Evolutionary conservation across 345 rosid species (phyloP).

Genomic region (Pugionium cornutum): DNA sequence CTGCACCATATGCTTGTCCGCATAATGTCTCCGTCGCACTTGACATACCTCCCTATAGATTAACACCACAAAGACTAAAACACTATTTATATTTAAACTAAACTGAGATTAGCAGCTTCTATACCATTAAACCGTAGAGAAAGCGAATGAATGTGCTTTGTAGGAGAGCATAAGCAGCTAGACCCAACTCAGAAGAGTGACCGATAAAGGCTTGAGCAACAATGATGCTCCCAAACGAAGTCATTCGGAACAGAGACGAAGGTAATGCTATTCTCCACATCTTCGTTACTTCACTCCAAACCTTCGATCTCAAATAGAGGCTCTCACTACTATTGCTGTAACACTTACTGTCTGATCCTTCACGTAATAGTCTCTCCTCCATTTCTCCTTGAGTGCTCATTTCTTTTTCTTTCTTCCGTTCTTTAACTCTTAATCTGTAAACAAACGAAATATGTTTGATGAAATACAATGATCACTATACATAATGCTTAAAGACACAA

Average conservation of each 20-base stretch:
- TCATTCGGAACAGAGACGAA: constrained; percentile 47
- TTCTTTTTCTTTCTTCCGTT: neutral
- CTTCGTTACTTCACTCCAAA: constrained; percentile 52
- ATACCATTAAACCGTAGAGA: constrained; percentile 55
- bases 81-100: neutral
- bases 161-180: constrained; percentile 62
- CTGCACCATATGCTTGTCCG: constrained; percentile 63
- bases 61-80: constrained; percentile 6
- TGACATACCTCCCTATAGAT: constrained; percentile 52
- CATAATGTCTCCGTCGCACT: constrained; percentile 61
- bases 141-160: constrained; percentile 57
- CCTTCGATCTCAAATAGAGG: constrained; percentile 36
- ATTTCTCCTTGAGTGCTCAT: constrained; percentile 40
- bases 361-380: constrained; percentile 38
- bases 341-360: constrained; percentile 18
- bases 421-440: constrained; percentile 3
- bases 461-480: neutral
- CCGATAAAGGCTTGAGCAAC: constrained; percentile 67
- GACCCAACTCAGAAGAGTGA: constrained; percentile 45
- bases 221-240: constrained; percentile 52
- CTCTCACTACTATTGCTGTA: constrained; percentile 25
- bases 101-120: neutral
- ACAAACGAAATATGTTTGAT: too few relatives aligned
- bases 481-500: neutral
- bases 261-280: constrained; percentile 58